Base-by-base conservation (phyloP, 768 basidiomycete genomes). In the Hortiboletus flavorubellus region DNA sequence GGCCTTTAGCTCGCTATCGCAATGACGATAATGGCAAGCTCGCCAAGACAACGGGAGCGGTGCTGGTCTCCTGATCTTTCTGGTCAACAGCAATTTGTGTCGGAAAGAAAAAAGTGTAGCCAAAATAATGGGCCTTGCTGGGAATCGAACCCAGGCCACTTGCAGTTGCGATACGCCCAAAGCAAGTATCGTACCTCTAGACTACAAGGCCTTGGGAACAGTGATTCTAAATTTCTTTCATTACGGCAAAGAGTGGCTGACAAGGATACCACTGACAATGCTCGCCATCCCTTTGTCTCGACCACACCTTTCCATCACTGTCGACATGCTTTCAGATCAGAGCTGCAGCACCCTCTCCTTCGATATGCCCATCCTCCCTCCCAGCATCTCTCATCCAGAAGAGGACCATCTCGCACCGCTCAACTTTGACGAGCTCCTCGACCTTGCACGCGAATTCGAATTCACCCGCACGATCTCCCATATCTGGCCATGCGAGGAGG, bases 111-210 rank as follows among this genome's bases (percentile, higher is more conserved):
- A 6, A 18, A 21, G 21, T 21, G 21, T 23, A 3, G 4, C 16
- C 7, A 50, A 61, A 65, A 61, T 55, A 21, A 9, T 0, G 72
- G 70, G 72, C 72, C 67, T 64, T 56, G 57, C 72, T 66, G 72
- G 66, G 69, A 73, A 69, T 72, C 67, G 71, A 71, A 71, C 70
- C 68, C 68, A 72, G 68, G 70, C 59, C 70, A 73, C 70, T 73
- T 69, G 67, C 63, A 69, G 8, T 67, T 63, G 68, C 37, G 52
- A 15, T 34, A 0, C n/a, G 40, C 69, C 69, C 69, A 70, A 71
- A 73, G 69, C 71, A 70, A 72, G 65, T 70, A 68, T 68, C 68
- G 71, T 71, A 71, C 70, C 72, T 73, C 70, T 72, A 59, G 71
- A 70, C 71, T 59, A 71, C 59, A 66, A 65, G 68, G 70, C 68